Evolutionary conservation across 2,329 filamentous ascomycete genomes (phyloP).

Genomic region (Sordariomycetes sp.): DNA sequence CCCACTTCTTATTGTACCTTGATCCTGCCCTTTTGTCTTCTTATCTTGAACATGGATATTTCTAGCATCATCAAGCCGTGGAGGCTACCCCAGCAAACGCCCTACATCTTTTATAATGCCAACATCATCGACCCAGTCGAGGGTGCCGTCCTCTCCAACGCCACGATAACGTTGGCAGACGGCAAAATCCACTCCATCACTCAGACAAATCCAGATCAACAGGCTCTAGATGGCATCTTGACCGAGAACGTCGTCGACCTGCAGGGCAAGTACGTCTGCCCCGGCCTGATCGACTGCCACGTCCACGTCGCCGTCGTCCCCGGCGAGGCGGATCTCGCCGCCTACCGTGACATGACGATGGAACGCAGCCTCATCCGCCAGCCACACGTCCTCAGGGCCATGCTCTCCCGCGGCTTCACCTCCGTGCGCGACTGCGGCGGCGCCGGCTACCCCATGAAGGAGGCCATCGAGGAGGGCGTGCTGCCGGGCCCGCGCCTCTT

Average conservation of each 20-base stretch:
- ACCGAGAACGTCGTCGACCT: background rate
- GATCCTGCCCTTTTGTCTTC: background rate
- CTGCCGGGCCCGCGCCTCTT: background rate
- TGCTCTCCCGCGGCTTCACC: background rate
- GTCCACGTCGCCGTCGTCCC: background rate
- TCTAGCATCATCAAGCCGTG: background rate
- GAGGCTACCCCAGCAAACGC: background rate
- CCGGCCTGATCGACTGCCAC: background rate
- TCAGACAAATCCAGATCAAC: background rate
- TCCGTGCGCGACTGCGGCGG: background rate
- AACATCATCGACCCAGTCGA: background rate
- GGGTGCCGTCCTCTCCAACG: background rate
- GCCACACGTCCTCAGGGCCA: background rate
- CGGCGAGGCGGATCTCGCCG: background rate
- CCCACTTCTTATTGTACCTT: background rate
- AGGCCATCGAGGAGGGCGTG: background rate
- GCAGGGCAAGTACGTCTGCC: background rate
- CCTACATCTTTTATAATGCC: background rate
- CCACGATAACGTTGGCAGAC: background rate
- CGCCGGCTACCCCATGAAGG: background rate
- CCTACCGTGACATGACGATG: background rate
- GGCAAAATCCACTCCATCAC: background rate
- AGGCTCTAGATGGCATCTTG: background rate
- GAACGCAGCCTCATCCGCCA: background rate
- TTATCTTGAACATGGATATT: background rate